Percentiles rank a stretch among this genome's conserved stretches.
These are phyloP conservation scores for Xenosphaeropsis pyriputrescens DNA, from an alignment of 2,329 filamentous ascomycete species.

Conservation along the genomic window DNA sequence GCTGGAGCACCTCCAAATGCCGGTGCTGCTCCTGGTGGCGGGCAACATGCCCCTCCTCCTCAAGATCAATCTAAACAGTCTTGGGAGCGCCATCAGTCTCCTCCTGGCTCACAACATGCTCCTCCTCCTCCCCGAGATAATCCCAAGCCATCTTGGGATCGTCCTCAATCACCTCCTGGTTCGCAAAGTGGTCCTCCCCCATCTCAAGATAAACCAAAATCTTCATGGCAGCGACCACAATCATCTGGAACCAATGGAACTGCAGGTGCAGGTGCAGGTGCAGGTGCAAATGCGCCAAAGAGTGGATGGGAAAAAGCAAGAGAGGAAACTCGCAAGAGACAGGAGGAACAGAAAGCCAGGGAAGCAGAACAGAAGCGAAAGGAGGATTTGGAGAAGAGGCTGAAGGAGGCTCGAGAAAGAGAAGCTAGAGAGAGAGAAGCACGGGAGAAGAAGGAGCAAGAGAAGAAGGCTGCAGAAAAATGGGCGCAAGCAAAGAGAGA, in stretches of 20 bases:
- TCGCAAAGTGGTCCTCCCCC: neutral
- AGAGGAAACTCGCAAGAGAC: constrained; percentile 51
- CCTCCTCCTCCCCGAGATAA: constrained; percentile 4
- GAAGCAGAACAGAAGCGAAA: constrained; percentile 46
- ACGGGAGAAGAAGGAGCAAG: constrained; percentile 20
- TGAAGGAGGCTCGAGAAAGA: constrained; percentile 36
- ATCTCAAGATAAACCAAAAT: constrained; percentile 8
- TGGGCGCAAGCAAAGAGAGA: constrained; percentile 26
- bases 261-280: constrained; percentile 6
- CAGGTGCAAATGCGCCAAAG: constrained; percentile 20
- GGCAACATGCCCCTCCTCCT: constrained; percentile 10
- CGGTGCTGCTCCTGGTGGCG: neutral
- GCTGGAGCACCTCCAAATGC: neutral
- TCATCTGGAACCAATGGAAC: constrained; percentile 17
- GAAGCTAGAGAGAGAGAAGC: constrained; percentile 39
- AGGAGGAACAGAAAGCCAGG: constrained; percentile 47
- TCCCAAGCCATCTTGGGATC: constrained; percentile 11
- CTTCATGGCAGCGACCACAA: constrained; percentile 17
- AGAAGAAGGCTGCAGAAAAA: neutral
- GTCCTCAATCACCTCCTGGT: neutral
- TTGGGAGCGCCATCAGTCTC: neutral
- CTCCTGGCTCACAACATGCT: neutral
- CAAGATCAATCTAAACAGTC: constrained; percentile 2
- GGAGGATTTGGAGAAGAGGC: constrained; percentile 35
- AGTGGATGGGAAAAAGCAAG: constrained; percentile 53